These are phyloP conservation scores for Leccinum subrobustum DNA, from an alignment of 1,284 basidiomycete species.

Conservation along the genomic window DNA sequence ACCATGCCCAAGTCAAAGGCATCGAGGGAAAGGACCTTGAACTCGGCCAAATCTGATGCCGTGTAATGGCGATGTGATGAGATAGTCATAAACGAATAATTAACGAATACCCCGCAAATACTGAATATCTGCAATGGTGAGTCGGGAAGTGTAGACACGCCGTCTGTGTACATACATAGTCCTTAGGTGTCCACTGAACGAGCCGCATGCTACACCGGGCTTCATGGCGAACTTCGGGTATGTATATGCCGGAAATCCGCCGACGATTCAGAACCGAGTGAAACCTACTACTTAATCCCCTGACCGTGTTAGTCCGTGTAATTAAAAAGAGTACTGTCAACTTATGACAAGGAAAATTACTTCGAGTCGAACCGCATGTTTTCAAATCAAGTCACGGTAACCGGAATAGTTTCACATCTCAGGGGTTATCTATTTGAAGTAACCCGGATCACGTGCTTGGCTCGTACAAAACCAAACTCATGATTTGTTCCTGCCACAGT, in stretches of 20 bases:
- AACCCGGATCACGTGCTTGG: conserved; percentile 13
- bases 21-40: not conserved
- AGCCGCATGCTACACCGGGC: not conserved
- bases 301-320: too few relatives aligned
- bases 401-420: not conserved
- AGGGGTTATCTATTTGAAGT: conserved; percentile 12
- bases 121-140: not conserved
- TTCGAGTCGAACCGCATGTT: too few relatives aligned
- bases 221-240: too few relatives aligned
- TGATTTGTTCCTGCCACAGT: not conserved
- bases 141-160: not conserved
- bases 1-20: conserved; percentile 2
- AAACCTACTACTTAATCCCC: too few relatives aligned
- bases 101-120: not conserved
- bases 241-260: too few relatives aligned
- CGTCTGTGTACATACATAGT: not conserved
- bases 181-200: not conserved
- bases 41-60: not conserved
- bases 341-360: too few relatives aligned
- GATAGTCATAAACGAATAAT: not conserved
- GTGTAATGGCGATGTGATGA: not conserved
- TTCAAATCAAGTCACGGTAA: too few relatives aligned
- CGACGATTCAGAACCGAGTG: too few relatives aligned
- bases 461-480: not conserved
- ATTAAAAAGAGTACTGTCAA: not conserved